These are phyloP conservation scores for Podosphaera leucotricha DNA, from an alignment of 2,329 filamentous ascomycete genomes.

Conservation along the genomic window DNA sequence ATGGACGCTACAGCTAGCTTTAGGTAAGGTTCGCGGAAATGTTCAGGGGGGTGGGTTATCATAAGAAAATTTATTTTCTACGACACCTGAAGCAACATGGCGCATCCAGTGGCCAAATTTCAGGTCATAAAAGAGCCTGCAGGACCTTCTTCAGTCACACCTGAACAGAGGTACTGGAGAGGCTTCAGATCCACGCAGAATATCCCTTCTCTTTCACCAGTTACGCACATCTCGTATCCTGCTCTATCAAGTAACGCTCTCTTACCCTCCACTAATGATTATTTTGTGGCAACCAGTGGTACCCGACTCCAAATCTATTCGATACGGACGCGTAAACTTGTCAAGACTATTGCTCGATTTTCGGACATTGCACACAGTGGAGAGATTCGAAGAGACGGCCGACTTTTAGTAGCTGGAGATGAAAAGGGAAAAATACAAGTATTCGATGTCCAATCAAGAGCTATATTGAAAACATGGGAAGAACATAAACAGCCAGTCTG, in stretches of 20 bases:
- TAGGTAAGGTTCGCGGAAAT: too few relatives aligned
- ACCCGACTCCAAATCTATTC: conserved; percentile 87
- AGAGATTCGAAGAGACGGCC: conserved; percentile 69
- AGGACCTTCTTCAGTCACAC: conserved; percentile 60
- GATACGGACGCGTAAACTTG: conserved; percentile 66
- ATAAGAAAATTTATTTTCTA: too few relatives aligned
- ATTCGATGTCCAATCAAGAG: conserved; percentile 73
- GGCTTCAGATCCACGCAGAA: conserved; percentile 81
- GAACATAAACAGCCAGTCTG: conserved; percentile 88
- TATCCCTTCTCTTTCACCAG: conserved; percentile 70
- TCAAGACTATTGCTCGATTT: conserved; percentile 89
- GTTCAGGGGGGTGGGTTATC: too few relatives aligned
- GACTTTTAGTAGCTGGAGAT: conserved; percentile 75
- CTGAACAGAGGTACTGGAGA: conserved; percentile 92
- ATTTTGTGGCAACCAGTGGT: conserved; percentile 86
- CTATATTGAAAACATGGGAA: conserved; percentile 86
- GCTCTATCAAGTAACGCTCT: conserved; percentile 20
- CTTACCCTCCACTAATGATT: conserved; percentile 30
- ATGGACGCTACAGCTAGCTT: too few relatives aligned
- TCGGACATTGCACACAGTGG: conserved; percentile 76
- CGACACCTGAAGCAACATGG: conserved; percentile 8
- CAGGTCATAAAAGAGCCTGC: conserved; percentile 50
- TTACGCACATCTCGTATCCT: conserved; percentile 72
- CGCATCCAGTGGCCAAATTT: conserved; percentile 13
- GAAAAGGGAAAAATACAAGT: conserved; percentile 84